Evolutionary conservation across 2,329 filamentous ascomycete species (phyloP), one percentile per base, ranked within the genome.

Genomic region (Xylaria sp.): DNA sequence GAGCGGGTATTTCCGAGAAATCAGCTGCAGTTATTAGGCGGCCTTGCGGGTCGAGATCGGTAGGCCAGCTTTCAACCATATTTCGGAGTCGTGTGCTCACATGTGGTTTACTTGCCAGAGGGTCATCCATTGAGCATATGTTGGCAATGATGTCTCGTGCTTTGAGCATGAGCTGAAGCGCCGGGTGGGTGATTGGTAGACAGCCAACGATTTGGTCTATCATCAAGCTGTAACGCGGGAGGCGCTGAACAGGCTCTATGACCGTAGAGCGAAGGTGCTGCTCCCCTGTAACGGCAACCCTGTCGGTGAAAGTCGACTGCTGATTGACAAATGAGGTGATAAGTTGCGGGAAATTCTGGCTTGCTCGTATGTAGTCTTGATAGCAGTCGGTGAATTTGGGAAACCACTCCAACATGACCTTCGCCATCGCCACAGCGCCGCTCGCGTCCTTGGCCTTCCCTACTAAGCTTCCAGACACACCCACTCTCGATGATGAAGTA

Each of bases 191-290:
- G 59, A 94, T 88, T 4, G 95, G 94, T 19, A 98, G 86, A 69
- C 92, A 94, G 72, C 91, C 90, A 56, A 96, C 88, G 76, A 99
- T 98, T 76, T 97, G 94, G 81, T 99, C 96, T 74, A 99, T 98
- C 77, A 98, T 91, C 42, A 99, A 85, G 76, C 93, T 98, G 81
- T 99, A 99, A 30, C 96, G 91, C 30, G 96, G 96, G 61, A 99
- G 86, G 61, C 96, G 88, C 79, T 99, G 96, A 0, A 99, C 94
- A 2, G 96, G 96, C 80, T 99, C 96, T 78, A 99, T 99, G 63
- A 99, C 86, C 70, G 96, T 88, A 3, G 96, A 98, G 57, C 93
- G 94, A 62, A 98, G 87, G 65, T 90, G 88, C 81, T 99, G 96
- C 79, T 98, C 96, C 64, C 96, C 95, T 2, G 92, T 92, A 71